These are phyloP conservation scores for Fusarium sp. DNA, from an alignment of 2,329 filamentous ascomycete genomes.

Conservation along the genomic window DNA sequence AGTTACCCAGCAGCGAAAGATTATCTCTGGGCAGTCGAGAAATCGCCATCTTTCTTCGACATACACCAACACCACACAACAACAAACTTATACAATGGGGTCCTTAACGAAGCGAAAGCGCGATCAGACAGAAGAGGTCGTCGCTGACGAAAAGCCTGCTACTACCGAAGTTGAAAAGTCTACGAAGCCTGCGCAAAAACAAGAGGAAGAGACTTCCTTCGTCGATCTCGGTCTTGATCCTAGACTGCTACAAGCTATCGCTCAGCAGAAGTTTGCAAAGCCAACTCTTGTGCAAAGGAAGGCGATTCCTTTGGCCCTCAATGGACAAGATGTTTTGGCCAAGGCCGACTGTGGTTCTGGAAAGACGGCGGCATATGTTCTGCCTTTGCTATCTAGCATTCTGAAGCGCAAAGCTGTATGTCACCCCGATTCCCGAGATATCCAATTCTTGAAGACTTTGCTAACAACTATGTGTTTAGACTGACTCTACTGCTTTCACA, in stretches of 20 bases:
- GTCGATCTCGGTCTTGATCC: constrained; percentile 83
- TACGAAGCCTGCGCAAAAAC: constrained; percentile 38
- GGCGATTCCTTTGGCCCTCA: constrained; percentile 87
- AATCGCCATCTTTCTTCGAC: constrained; percentile 36
- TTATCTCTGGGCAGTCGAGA: constrained; percentile 33
- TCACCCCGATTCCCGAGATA: not conserved
- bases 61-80: constrained; percentile 8
- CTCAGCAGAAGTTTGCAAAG: constrained; percentile 83
- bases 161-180: constrained; percentile 44
- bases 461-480: constrained; percentile 50
- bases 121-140: constrained; percentile 65
- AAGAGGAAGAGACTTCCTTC: constrained; percentile 68
- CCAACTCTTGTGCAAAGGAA: constrained; percentile 91
- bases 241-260: constrained; percentile 86
- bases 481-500: constrained; percentile 65
- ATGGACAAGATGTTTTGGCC: constrained; percentile 89
- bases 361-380: constrained; percentile 95
- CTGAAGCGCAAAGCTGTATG: constrained; percentile 79
- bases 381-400: constrained; percentile 88
- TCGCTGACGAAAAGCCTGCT: constrained; percentile 46
- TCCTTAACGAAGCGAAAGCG: constrained; percentile 68
- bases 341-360: constrained; percentile 96
- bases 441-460: not conserved
- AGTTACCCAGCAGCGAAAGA: constrained; percentile 32
- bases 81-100: constrained; percentile 54